Percentiles rank a stretch among this genome's conserved stretches.
Evolutionary conservation across 2,329 filamentous ascomycete species (phyloP).

Genomic region (Zymoseptoria tritici): DNA sequence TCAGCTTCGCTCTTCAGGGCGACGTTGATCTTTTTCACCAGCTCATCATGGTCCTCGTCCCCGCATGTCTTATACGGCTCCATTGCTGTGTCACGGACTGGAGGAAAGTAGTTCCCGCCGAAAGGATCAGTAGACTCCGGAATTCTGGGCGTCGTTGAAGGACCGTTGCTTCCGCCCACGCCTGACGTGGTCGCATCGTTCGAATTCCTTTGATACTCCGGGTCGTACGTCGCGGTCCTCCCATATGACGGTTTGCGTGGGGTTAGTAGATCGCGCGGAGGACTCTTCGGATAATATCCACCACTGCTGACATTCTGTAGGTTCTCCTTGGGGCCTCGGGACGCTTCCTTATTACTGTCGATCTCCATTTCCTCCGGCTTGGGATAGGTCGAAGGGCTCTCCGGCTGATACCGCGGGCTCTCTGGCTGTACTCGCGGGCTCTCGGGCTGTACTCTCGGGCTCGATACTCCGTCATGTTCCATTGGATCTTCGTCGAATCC

Average conservation of each 20-base stretch:
- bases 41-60: neutral
- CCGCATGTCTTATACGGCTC: neutral
- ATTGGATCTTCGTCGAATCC: neutral
- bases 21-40: neutral
- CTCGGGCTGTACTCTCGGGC: no score
- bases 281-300: no score
- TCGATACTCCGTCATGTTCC: neutral
- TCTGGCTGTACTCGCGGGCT: no score
- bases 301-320: no score
- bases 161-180: no score
- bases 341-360: no score
- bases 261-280: no score
- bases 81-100: neutral
- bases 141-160: neutral
- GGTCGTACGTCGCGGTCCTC: no score
- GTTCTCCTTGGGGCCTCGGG: no score
- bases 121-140: neutral
- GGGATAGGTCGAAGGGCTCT: neutral
- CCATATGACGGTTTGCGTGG: no score
- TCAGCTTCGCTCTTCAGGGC: neutral
- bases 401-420: neutral
- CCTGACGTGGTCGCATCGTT: no score
- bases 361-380: no score
- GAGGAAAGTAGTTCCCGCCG: neutral
- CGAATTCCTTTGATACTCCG: neutral